Evolutionary conservation across 116 monocot species (phyloP).

Genomic region (Cymodocea nodosa): DNA sequence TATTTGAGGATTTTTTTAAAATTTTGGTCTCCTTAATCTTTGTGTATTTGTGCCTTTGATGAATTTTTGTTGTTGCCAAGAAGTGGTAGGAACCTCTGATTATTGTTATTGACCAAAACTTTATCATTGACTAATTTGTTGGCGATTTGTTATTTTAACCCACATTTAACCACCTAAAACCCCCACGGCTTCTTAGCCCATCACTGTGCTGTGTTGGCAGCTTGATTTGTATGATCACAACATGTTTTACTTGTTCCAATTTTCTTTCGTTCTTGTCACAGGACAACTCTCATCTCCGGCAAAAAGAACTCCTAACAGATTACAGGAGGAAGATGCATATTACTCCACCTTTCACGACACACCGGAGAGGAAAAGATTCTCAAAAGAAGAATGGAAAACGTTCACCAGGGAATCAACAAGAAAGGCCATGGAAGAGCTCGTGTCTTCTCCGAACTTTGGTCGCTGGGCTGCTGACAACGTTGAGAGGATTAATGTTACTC

Average conservation of each 20-base stretch:
- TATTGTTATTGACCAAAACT: too few relatives aligned
- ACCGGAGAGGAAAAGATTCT: constrained; percentile 40
- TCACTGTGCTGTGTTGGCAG: too few relatives aligned
- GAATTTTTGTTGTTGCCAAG: too few relatives aligned
- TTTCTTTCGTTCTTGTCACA: neutral
- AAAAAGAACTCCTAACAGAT: constrained; percentile 7
- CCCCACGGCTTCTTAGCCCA: too few relatives aligned
- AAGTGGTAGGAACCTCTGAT: too few relatives aligned
- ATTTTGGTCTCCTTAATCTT: too few relatives aligned
- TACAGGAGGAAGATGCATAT: constrained; percentile 15
- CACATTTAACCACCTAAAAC: too few relatives aligned
- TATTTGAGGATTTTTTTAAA: too few relatives aligned
- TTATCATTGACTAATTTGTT: too few relatives aligned
- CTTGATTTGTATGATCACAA: too few relatives aligned
- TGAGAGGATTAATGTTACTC: constrained; percentile 36
- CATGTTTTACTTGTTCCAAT: neutral
- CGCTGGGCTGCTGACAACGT: constrained; percentile 38
- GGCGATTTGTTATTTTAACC: too few relatives aligned
- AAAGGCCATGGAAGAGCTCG: constrained; percentile 36
- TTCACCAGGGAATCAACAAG: constrained; percentile 39
- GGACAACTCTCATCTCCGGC: constrained; percentile 4
- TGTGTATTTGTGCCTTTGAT: too few relatives aligned
- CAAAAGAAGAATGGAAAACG: constrained; percentile 54
- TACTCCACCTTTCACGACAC: constrained; percentile 50
- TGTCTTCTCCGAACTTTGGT: constrained; percentile 48